phyloP scores from a whole-genome alignment of 306 rosid species.

The Gastrolobium bilobum region DNA sequence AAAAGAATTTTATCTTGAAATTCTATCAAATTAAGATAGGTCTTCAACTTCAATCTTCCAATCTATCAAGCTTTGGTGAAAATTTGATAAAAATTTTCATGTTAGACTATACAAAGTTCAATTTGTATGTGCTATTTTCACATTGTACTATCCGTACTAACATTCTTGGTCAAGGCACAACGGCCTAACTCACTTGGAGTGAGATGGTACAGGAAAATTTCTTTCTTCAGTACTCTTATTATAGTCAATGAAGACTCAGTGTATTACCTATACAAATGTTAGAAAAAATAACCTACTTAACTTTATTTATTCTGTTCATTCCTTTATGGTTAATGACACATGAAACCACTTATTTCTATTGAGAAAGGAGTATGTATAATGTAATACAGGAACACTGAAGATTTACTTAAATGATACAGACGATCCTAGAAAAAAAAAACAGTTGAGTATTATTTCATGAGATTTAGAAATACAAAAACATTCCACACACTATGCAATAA shows the following conservation, averaged over 20 bases:
- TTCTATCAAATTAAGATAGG: neutral
- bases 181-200: too few relatives aligned
- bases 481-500: slow-evolving; percentile 53
- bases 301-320: too few relatives aligned
- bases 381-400: too few relatives aligned
- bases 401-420: neutral
- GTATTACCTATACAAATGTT: too few relatives aligned
- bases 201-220: too few relatives aligned
- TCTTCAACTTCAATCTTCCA: neutral
- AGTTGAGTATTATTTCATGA: slow-evolving; percentile 41
- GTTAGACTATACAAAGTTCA: neutral
- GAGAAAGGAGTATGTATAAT: too few relatives aligned
- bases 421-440: slow-evolving; percentile 2
- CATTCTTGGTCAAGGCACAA: too few relatives aligned
- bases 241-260: too few relatives aligned
- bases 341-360: too few relatives aligned
- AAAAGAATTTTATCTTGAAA: neutral
- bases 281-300: too few relatives aligned
- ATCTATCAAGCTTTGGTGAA: neutral
- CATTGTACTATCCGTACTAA: neutral
- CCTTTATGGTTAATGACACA: too few relatives aligned
- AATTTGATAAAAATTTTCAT: slow-evolving; percentile 7
- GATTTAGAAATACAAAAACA: slow-evolving; percentile 52
- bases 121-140: neutral
- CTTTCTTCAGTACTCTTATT: too few relatives aligned